A percentile compares a stretch with the other conserved stretches of the same genome.
These are phyloP conservation scores for Nitzschia sp. DNA, from an alignment of 108 stramenopile genomes.

Conservation along the genomic window DNA sequence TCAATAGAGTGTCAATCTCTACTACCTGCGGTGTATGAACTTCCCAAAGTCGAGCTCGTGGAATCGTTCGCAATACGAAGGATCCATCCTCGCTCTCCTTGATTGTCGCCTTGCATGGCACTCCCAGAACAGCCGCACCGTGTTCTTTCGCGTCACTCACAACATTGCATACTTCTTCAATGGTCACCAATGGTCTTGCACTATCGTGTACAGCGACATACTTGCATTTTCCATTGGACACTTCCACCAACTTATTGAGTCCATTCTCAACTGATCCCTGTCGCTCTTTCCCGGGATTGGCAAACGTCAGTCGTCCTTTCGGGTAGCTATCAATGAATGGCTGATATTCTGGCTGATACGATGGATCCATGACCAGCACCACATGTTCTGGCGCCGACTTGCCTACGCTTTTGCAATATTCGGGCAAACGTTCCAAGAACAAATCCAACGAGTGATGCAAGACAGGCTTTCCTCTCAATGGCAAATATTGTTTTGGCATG, in stretches of 20 bases:
- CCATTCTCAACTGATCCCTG: conserved; percentile 95
- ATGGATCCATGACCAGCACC: conserved; percentile 89
- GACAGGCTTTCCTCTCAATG: conserved; percentile 75
- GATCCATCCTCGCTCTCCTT: conserved; percentile 88
- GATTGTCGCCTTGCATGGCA: conserved; percentile 96
- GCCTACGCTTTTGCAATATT: conserved; percentile 22
- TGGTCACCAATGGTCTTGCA: conserved; percentile 91
- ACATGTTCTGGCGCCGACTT: conserved; percentile 59
- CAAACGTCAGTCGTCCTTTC: conserved; percentile 71
- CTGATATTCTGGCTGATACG: conserved; percentile 84
- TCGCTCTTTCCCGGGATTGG: conserved; percentile 91
- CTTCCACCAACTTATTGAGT: conserved; percentile 59
- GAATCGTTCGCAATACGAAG: conserved; percentile 82
- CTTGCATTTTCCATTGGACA: conserved; percentile 45
- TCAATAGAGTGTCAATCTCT: conserved; percentile 67
- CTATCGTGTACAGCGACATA: conserved; percentile 91
- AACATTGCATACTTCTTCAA: conserved; percentile 74
- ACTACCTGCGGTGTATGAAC: conserved; percentile 95
- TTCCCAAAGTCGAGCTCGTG: conserved; percentile 87
- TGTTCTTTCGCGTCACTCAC: conserved; percentile 67
- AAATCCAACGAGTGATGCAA: conserved; percentile 90
- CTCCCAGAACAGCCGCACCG: conserved; percentile 93
- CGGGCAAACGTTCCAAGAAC: conserved; percentile 69
- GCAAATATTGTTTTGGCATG: conserved; percentile 93
- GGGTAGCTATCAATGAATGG: conserved; percentile 63